A percentile compares a stretch with the other conserved stretches of the same genome.
phyloP scores from a whole-genome alignment of 345 rosid species.

The Gossypium herbaceum region DNA sequence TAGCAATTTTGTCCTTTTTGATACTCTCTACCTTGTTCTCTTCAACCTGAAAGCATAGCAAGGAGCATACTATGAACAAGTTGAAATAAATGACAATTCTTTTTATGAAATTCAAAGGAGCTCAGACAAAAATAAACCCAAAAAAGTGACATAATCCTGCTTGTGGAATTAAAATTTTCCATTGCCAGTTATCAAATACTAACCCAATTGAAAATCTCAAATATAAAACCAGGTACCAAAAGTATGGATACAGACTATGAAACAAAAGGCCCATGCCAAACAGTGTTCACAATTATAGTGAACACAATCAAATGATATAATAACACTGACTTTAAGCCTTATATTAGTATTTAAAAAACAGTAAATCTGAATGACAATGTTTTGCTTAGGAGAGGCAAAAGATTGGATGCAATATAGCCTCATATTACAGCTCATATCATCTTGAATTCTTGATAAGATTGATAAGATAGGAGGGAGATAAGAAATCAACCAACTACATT shows the following conservation, averaged over 20 bases:
- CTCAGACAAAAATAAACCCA: neutral
- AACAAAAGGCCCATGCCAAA: neutral
- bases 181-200: too few relatives aligned
- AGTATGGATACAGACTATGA: neutral
- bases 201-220: neutral
- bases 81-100: neutral
- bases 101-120: neutral
- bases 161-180: too few relatives aligned
- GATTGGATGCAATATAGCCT: neutral
- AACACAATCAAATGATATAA: neutral
- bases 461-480: neutral
- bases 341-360: neutral
- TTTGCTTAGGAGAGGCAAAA: neutral
- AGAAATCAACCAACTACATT: constrained; percentile 1
- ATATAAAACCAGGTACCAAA: neutral
- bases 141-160: neutral
- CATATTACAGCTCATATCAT: neutral
- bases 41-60: constrained; percentile 55
- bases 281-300: neutral
- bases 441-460: neutral
- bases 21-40: constrained; percentile 94
- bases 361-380: neutral
- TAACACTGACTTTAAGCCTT: neutral
- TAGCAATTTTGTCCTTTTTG: constrained; percentile 85
- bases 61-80: neutral